phyloP scores from a whole-genome alignment of 345 rosid species.

The Salix purpurea region DNA sequence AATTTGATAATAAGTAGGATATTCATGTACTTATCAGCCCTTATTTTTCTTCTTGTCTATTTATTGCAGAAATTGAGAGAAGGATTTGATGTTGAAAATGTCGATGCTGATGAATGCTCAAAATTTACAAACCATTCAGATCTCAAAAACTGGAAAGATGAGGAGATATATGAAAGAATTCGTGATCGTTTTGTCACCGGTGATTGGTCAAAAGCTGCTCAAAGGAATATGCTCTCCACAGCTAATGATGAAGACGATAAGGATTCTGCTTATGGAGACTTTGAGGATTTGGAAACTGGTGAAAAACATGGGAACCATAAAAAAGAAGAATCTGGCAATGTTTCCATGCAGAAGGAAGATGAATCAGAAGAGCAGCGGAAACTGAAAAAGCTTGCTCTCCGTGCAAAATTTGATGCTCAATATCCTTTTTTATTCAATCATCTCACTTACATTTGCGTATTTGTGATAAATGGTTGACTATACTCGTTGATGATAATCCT shows the following conservation, averaged over 20 bases:
- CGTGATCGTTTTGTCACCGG: slow-evolving; percentile 91
- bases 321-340: slow-evolving; percentile 30
- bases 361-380: slow-evolving; percentile 51
- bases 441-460: not conserved
- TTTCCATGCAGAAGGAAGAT: slow-evolving; percentile 41
- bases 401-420: slow-evolving; percentile 73
- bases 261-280: slow-evolving; percentile 61
- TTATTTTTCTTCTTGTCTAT: slow-evolving; percentile 7
- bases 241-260: slow-evolving; percentile 38
- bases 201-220: slow-evolving; percentile 76
- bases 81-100: slow-evolving; percentile 42
- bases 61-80: slow-evolving; percentile 49
- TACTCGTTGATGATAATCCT: not conserved
- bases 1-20: not conserved
- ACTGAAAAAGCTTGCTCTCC: slow-evolving; percentile 73
- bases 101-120: too few species aligned
- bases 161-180: slow-evolving; percentile 55
- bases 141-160: too few species aligned
- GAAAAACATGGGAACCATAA: slow-evolving; percentile 40
- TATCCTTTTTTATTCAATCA: slow-evolving; percentile 61
- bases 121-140: too few species aligned
- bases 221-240: slow-evolving; percentile 43
- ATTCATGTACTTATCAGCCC: not conserved
- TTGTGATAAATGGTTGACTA: not conserved
- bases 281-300: slow-evolving; percentile 90